Evolutionary conservation across 805 yeast genomes (phyloP), one percentile per base, ranked within the genome.

Genomic region (Metschnikowia continentalis): DNA sequence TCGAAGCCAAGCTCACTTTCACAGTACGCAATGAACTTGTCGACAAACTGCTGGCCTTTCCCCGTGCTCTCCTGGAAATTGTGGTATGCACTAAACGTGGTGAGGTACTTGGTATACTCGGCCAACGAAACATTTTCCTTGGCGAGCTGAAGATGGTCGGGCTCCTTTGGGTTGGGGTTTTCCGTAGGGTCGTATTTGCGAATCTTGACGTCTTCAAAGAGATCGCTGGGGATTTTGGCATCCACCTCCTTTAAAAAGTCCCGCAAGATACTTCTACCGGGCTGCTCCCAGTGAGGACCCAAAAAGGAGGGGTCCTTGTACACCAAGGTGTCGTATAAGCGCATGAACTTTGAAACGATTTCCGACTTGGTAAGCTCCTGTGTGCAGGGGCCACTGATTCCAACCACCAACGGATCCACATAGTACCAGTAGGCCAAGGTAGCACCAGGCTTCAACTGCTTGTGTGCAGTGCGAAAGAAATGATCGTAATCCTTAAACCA

Each of bases 241-340:
- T 70, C 63, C 5, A 83, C 71, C 10, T 70, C 78, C 14, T 55
- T 60, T 54, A 78, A 74, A 51, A 75, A 61, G 6, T 69, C 54
- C 47, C 83, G 69, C 33, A 91, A 65, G 13, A 78, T 68, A 5
- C 61, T 48, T 44, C 96, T 72, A 0, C 97, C 97, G 0, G 96
- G 94, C 57, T 85, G 86, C 59, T 88, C 87, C 97, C 97, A 91
- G 62, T 81, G 81, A 0, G 83, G 82, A 0, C 91, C 91, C 42
- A 86, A 63, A 41, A 61, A 69, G 2, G 65, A 61, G 0, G 77
- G 71, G 44, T 69, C 71, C 26, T 71, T 74, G 55, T 79, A 79
- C 5, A 68, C 71, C 45, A 71, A 66, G 39, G 72, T 66, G 40
- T 65, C 59, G 68, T 76, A 71, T 19, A 67, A 52, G 8, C 61